Evolutionary conservation across 257 asterid species (phyloP).

Genomic region (Solanum clarkiae): DNA sequence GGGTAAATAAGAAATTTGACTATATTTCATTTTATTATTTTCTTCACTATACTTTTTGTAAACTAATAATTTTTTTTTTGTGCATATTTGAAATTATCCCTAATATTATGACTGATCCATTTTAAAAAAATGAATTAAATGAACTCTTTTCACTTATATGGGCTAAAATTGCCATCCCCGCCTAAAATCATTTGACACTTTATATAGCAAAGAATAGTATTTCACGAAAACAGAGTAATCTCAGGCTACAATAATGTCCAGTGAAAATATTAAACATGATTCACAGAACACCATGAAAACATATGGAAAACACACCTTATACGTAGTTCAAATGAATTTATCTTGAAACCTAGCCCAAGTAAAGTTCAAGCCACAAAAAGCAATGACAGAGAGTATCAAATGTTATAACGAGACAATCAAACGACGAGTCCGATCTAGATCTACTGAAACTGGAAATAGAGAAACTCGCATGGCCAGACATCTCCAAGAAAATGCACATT

Average conservation of each 20-base stretch:
- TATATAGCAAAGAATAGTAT: background rate
- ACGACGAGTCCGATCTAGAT: constrained; percentile 5
- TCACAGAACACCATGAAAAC: background rate
- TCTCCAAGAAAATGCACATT: constrained; percentile 15
- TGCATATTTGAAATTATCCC: no score
- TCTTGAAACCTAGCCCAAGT: background rate
- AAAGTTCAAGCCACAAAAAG: background rate
- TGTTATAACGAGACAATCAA: background rate
- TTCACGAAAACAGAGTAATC: background rate
- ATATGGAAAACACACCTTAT: background rate
- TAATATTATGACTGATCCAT: no score
- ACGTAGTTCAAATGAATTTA: background rate
- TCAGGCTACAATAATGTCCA: background rate
- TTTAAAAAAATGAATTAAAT: no score
- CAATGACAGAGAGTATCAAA: background rate
- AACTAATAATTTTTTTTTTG: no score
- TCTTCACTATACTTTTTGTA: no score
- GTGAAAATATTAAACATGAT: background rate
- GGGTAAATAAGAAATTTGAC: no score
- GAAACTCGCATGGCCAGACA: constrained; percentile 39
- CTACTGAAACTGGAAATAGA: constrained; percentile 8
- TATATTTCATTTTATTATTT: no score
- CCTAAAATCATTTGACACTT: background rate
- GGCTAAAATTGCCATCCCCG: no score
- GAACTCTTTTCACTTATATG: no score